Percentiles rank a stretch among this genome's conserved stretches.
phyloP scores from a whole-genome alignment of 768 basidiomycete genomes.

The Lactifluus hygrophoroides region DNA sequence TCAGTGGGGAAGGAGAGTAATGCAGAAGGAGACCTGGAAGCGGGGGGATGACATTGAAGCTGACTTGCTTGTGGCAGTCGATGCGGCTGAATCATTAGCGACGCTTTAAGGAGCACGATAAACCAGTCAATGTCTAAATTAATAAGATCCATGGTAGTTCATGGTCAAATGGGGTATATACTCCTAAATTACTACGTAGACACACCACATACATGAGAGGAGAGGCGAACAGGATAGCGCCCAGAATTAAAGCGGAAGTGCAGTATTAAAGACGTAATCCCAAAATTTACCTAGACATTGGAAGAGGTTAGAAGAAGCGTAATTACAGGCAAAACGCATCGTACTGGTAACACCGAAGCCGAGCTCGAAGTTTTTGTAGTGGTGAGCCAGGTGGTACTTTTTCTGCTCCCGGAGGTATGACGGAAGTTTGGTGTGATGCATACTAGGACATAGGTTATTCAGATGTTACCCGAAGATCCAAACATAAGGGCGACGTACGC shows the following conservation, averaged over 20 bases:
- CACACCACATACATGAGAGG: background rate
- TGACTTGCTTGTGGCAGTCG: conserved; percentile 32
- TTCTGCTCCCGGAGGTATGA: conserved; percentile 88
- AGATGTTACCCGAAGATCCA: background rate
- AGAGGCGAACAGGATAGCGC: background rate
- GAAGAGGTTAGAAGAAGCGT: conserved; percentile 6
- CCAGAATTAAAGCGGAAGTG: conserved; percentile 48
- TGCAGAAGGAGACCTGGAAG: conserved; percentile 30
- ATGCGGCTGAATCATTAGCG: conserved; percentile 36
- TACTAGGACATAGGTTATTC: conserved; percentile 30
- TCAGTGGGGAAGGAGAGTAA: conserved; percentile 29
- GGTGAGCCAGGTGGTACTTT: conserved; percentile 95
- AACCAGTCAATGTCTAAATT: background rate
- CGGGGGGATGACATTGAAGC: conserved; percentile 29
- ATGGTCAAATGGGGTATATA: conserved; percentile 1
- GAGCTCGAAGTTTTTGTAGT: conserved; percentile 97
- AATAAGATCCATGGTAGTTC: background rate
- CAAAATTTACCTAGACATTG: conserved; percentile 80
- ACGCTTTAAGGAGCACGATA: background rate
- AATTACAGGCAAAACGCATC: conserved; percentile 22
- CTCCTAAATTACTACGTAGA: background rate
- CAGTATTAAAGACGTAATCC: conserved; percentile 87
- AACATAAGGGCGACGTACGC: conserved; percentile 43
- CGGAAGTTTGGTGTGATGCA: conserved; percentile 83
- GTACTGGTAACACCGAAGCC: conserved; percentile 93